Base-by-base conservation (phyloP, 352 stramenopile species). In the Pythium oligandrum region DNA sequence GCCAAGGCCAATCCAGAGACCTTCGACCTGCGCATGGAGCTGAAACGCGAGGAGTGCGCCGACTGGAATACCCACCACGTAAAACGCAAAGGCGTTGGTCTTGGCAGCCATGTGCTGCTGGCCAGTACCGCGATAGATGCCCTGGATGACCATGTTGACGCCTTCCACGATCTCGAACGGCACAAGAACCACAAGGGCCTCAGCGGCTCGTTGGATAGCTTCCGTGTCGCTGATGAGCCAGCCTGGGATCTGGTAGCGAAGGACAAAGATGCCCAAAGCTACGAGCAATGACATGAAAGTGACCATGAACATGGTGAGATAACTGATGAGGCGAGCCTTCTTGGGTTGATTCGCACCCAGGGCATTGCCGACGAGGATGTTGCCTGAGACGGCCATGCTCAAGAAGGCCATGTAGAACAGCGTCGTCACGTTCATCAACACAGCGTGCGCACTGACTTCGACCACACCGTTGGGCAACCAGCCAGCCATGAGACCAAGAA, bases 1-100 rank as follows among this genome's bases (percentile, higher is more conserved):
- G 39, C 69, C 65, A 17, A 96, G 90, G 46, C 83, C 83, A 17
- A 88, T 70, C 86, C 86, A 96, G 6, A 96, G 67, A 4, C 86
- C 86, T 54, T 83, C 81, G 40, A 91, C 63, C 31, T 63, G 61
- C 51, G 69, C 65, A 30, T 64, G 55, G 17, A 71, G 73, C 43
- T 60, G 44, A 43, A 95, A 81, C 7, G 78, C 77, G 1, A 90
- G 64, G 32, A 90, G 46, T 34, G 77, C 79, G 12, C 64, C 83
- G 3, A 92, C 40, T 0, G 85, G 85, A 10, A 95, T 77, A 8
- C 83, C 83, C 32, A 95, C 70, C n/a, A 79, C 60, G 57, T 93
- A 95, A 53, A 88, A 95, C 3, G 81, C 79, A 10, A 89, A 50
- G 32, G 81, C 82, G 36, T 91, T 95, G 45, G 75, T 83, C 51